Base-by-base conservation (phyloP, 2,329 filamentous ascomycete species). In the Talaromyces islandicus region DNA sequence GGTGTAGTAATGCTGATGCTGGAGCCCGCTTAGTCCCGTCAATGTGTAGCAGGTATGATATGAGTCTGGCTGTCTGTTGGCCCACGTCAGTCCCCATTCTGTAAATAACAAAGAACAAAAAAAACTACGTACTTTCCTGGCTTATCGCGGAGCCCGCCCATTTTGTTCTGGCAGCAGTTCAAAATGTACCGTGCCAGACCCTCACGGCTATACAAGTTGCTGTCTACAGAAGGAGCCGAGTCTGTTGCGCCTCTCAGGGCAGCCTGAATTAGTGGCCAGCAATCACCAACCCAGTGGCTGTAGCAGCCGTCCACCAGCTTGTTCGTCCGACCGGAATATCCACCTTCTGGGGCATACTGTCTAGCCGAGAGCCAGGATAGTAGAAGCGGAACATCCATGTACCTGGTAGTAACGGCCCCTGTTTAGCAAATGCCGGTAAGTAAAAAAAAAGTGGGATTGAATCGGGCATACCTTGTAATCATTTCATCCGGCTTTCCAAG, bases 271-370 rank as follows among this genome's bases (percentile, higher is more conserved):
- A 99, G 77, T 52, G 93, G 88, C 91, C 92, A 99, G 78, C 92
- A 97, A 58, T 89, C 90, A 58, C 94, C 94, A 35, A 96, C 89
- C 94, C 94, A 99, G 76, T 97, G 93, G 72, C 91, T 96, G 78
- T 99, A 99, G 78, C 94, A 99, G 52, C 93, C 94, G 74, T 99
- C 94, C 32, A 97, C 94, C 32, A 99, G 83, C 78, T 99, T 99
- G 81, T 97, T 97, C 29, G 93, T 96, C 67, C 94, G 88, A 63
- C 94, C 94, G 46, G 91, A 89, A 71, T 96, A 92, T 38, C 94
- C 94, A 64, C 92, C 92, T 74, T 97, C 94, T 3, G 93, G 94
- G 30, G 87, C 86, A 73, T 93, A 90, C 75, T 99, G 94, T 62
- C 92, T 88, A 51, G 90, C 87, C 7, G 91, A 93, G 43, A 99